Evolutionary conservation across 2,329 filamentous ascomycete species (phyloP).

Genomic region (Cladosporium sp.): DNA sequence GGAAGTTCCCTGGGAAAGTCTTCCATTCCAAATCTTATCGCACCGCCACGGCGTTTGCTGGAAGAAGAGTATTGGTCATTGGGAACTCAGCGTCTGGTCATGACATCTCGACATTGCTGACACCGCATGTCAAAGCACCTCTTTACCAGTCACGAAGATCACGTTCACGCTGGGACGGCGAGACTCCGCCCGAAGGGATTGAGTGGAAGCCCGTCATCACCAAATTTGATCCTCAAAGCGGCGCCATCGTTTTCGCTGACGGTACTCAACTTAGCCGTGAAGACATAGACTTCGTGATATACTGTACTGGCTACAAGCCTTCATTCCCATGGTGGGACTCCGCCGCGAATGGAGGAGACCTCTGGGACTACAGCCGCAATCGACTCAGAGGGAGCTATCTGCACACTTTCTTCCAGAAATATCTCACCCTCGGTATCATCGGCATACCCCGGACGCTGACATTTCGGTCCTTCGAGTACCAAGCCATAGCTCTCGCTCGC

Average conservation of each 20-base stretch:
- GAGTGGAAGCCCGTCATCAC: conserved; percentile 53
- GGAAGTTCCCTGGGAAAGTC: conserved; percentile 44
- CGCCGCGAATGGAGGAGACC: conserved; percentile 37
- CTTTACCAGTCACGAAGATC: conserved; percentile 52
- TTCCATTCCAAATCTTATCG: conserved; percentile 44
- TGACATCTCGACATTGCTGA: conserved; percentile 27
- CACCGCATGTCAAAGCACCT: conserved; percentile 31
- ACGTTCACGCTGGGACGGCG: conserved; percentile 48
- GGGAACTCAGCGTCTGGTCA: conserved; percentile 33
- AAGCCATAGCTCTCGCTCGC: conserved; percentile 51
- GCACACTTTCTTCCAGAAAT: conserved; percentile 52
- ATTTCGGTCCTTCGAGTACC: conserved; percentile 55
- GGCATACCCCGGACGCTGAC: conserved; percentile 51
- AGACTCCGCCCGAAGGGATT: conserved; percentile 44
- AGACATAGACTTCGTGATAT: conserved; percentile 29
- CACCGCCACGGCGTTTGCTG: conserved; percentile 13
- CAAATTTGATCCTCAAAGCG: conserved; percentile 32
- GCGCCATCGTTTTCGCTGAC: conserved; percentile 28
- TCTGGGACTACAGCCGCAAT: conserved; percentile 49
- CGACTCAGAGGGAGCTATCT: conserved; percentile 46
- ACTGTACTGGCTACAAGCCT: conserved; percentile 36
- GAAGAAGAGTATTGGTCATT: conserved; percentile 26
- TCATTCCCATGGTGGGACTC: conserved; percentile 50
- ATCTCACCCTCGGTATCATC: conserved; percentile 47
- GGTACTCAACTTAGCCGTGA: conserved; percentile 17